Conservation (phyloP, 495 filamentous ascomycete species). For the Penicillium riverlandense region DNA sequence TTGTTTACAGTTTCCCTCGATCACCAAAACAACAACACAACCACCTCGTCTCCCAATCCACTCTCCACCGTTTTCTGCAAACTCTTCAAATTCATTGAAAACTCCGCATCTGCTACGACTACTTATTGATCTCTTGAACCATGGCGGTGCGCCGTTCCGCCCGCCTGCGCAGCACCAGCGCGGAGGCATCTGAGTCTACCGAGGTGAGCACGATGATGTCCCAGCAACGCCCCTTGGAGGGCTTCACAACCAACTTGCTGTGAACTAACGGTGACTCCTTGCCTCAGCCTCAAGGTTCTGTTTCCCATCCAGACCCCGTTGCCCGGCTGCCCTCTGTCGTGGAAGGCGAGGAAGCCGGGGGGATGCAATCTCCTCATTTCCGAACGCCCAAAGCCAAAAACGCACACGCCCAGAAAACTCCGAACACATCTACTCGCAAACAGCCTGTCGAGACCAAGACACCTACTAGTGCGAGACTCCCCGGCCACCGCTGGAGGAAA, state of each 20-base stretch:
- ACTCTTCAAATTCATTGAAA: neutral
- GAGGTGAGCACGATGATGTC: slow-evolving; percentile 27
- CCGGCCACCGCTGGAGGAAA: slow-evolving; percentile 55
- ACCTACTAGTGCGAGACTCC: slow-evolving; percentile 28
- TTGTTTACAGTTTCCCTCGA: no score
- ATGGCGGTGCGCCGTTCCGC: slow-evolving; percentile 38
- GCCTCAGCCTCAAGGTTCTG: slow-evolving; percentile 6
- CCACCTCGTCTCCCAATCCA: no score
- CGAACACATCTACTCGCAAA: slow-evolving; percentile 5
- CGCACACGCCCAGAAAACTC: slow-evolving; percentile 4
- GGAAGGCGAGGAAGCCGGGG: slow-evolving; percentile 29
- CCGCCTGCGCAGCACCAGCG: slow-evolving; percentile 21
- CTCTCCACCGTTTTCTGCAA: no score
- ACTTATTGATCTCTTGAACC: neutral
- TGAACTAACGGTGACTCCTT: slow-evolving; percentile 1
- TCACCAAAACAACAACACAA: no score
- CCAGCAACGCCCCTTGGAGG: slow-evolving; percentile 12
- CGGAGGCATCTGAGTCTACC: slow-evolving; percentile 7
- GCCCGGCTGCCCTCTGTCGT: slow-evolving; percentile 25
- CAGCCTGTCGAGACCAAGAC: slow-evolving; percentile 38
- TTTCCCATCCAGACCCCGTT: slow-evolving; percentile 6
- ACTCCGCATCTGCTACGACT: neutral
- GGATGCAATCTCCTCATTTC: neutral
- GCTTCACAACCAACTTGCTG: neutral
- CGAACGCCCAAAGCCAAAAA: neutral